Evolutionary conservation across 2,329 filamentous ascomycete species (phyloP), one percentile per base, ranked within the genome.

Genomic region (Bipolaris cookei): DNA sequence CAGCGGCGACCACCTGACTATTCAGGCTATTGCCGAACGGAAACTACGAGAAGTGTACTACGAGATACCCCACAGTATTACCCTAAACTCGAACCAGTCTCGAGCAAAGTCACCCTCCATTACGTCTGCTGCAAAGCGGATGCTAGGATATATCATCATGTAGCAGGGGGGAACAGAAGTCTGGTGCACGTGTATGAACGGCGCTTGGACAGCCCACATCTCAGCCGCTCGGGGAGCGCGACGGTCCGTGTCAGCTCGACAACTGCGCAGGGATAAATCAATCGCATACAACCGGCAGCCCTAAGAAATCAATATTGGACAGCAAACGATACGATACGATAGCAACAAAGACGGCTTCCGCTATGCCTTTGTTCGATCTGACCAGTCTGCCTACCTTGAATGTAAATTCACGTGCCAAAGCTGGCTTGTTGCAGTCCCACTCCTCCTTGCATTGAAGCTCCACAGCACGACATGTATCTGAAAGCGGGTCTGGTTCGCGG

Each of bases 1-100:
- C 59, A 43, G 59, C 62, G 59, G 59, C 54, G 64, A 70, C 63
- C 71, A 74, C 68, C 71, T 74, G 72, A 74, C 66, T 60, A 56
- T 56, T 64, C 48, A 56, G 60, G 56, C 54, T 52, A 65, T 51
- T 57, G 51, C 58, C 56, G 54, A 42, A 54, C 50, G 42, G n/a
- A 59, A 52, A 56, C 50, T 56, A 61, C 51, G 58, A 62, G 61
- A 32, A 49, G 64, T 59, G 61, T 55, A 62, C 59, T 44, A 51
- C 48, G 48, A 58, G 43, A 52, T 56, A 58, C 57, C 56, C 61
- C 56, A 54, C 59, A 56, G 35, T 54, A 42, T 38, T 42, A 44
- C 49, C 48, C 49, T 54, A 37, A 14, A 32, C 41, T 54, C 41
- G 46, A 58, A 42, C 51, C 57, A 58, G 34, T 35, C 41, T 34